These are phyloP conservation scores for Jatropha podagrica DNA, from an alignment of 441 rosid species.

Conservation along the genomic window DNA sequence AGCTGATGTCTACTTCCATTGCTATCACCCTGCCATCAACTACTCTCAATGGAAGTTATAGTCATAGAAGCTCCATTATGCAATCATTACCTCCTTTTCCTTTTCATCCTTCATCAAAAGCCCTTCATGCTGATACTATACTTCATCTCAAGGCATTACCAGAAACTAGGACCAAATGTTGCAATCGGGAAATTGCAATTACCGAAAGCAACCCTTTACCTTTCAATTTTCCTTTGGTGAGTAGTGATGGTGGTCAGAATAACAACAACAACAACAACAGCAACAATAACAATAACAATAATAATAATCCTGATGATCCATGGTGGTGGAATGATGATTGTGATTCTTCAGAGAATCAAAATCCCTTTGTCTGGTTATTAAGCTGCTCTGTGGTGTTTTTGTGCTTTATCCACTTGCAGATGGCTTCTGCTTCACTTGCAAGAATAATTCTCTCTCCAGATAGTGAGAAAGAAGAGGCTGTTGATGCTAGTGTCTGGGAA, in stretches of 20 bases:
- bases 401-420: conserved; percentile 38
- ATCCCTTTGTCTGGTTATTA: conserved; percentile 32
- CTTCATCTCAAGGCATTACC: neutral
- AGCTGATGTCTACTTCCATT: conserved; percentile 14
- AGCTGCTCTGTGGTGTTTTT: conserved; percentile 29
- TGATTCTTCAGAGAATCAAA: conserved; percentile 24
- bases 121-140: neutral
- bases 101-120: neutral
- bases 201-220: conserved; percentile 8
- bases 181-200: neutral
- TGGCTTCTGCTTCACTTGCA: conserved; percentile 50
- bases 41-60: neutral
- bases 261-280: conserved; percentile 28
- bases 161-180: neutral
- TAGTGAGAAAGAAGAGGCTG: conserved; percentile 28
- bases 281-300: conserved; percentile 31
- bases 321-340: conserved; percentile 47
- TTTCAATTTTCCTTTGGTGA: conserved; percentile 15
- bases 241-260: conserved; percentile 19
- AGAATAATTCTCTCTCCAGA: conserved; percentile 19
- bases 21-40: neutral
- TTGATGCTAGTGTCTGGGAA: conserved; percentile 57
- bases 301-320: conserved; percentile 37
- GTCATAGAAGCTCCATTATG: neutral
- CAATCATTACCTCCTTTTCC: neutral